Percentiles rank a stretch among this genome's conserved stretches.
These are phyloP conservation scores for Neotropicomus parvogracilis DNA, from an alignment of 1,284 basidiomycete species.

Conservation along the genomic window DNA sequence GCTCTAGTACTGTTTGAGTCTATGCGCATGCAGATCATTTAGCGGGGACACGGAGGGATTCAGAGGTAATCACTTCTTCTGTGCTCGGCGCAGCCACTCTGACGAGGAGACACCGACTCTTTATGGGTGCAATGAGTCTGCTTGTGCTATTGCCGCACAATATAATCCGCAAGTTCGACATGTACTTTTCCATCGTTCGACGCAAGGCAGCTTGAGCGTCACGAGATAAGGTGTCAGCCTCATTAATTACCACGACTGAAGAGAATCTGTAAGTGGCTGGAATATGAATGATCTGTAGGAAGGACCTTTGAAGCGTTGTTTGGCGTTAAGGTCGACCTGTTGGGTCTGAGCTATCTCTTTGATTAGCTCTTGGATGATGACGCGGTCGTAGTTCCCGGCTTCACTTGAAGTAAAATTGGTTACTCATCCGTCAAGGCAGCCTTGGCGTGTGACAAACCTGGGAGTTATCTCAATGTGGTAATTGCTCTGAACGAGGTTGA, in stretches of 20 bases:
- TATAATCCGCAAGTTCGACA: constrained; percentile 95
- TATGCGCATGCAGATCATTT: constrained; percentile 31
- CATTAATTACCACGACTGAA: constrained; percentile 96
- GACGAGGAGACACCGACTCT: constrained; percentile 90
- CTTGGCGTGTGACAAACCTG: constrained; percentile 52
- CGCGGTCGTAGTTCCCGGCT: constrained; percentile 92
- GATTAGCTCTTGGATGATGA: constrained; percentile 94
- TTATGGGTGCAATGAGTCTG: constrained; percentile 95
- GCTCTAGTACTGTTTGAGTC: constrained; percentile 79
- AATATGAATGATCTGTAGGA: constrained; percentile 2
- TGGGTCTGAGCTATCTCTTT: constrained; percentile 99
- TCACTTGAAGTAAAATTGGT: constrained; percentile 54
- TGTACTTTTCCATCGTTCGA: constrained; percentile 99
- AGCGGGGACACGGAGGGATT: neutral
- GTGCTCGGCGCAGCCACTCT: constrained; percentile 86
- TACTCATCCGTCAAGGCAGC: neutral
- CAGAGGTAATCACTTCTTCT: constrained; percentile 57
- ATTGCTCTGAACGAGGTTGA: constrained; percentile 96
- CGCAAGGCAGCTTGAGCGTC: constrained; percentile 97
- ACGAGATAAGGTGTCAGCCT: constrained; percentile 91
- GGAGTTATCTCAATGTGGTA: constrained; percentile 98
- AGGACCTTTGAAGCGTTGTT: constrained; percentile 92
- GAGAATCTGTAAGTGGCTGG: constrained; percentile 3
- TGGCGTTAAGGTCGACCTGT: constrained; percentile 94
- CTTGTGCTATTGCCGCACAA: constrained; percentile 97